Evolutionary conservation across 768 basidiomycete genomes (phyloP).

Genomic region (Amanita thiersii): DNA sequence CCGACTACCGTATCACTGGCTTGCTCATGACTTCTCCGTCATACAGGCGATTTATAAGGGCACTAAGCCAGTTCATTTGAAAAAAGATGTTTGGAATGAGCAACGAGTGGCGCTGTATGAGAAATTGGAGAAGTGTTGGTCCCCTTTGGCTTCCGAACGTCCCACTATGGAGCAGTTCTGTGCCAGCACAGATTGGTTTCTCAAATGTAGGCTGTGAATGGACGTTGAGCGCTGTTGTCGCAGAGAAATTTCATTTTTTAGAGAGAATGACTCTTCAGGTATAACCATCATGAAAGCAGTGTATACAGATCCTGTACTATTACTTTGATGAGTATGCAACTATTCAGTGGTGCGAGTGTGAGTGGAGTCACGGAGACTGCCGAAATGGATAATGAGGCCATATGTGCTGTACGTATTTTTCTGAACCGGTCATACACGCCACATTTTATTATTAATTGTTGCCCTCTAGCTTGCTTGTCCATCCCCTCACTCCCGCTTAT

Average conservation of each 20-base stretch:
- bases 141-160: constrained; percentile 9
- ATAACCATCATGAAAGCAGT: too few species aligned
- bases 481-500: constrained; percentile 2
- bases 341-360: too few species aligned
- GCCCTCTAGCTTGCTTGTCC: background rate
- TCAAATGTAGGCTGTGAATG: constrained; percentile 1
- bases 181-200: too few species aligned
- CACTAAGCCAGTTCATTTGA: constrained; percentile 12
- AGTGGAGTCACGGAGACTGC: too few species aligned
- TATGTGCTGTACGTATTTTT: too few species aligned
- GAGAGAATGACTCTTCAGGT: too few species aligned
- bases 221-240: too few species aligned
- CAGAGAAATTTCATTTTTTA: too few species aligned
- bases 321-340: too few species aligned
- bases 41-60: constrained; percentile 17
- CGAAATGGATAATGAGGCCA: too few species aligned
- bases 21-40: constrained; percentile 16
- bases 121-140: constrained; percentile 15
- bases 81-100: constrained; percentile 8
- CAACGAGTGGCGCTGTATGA: constrained; percentile 5
- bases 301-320: too few species aligned
- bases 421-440: too few species aligned
- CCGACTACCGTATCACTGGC: constrained; percentile 18
- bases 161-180: constrained; percentile 10
- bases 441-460: constrained; percentile 1